Evolutionary conservation across 306 rosid genomes (phyloP), one percentile per base, ranked within the genome.

Genomic region (Gleditsia sinensis): DNA sequence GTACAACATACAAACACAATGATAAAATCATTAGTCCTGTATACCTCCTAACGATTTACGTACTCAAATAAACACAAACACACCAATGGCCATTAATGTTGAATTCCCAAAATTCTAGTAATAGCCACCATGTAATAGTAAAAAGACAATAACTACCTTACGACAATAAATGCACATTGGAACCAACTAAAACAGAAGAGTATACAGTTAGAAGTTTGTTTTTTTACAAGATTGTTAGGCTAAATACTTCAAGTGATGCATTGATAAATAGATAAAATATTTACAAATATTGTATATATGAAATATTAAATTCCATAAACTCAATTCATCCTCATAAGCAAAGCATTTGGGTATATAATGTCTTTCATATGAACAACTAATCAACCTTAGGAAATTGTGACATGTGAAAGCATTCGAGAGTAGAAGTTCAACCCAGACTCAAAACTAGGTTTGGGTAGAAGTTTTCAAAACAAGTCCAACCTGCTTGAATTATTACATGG

Each of bases 61-160:
- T 11, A 70, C 66, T 71, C 49, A 51, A 58, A 92, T 81, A 62
- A 92, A 70, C 59, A 95, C 87, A 75, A 89, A 21, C 33, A 87
- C 93, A 33, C 88, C 84, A 81, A 90, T 72, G 20, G 83, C 85
- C 75, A 92, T 73, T 73, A 90, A 71, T 32, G 84, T 60, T 49
- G 95, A 81, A 69, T 92, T 90, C 71, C 78, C 88, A 13, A 92
- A 83, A 80, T 64, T 82, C 66, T 70, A 74, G 78, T 85, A 79
- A 78, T 90, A 88, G 59, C 90, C 90, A 63, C 90, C 88, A 95
- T 92, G 82, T 75, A 78, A 49, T 21, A 71, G 46, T 40, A 76
- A n/a, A 48, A 40, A 27, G n/a, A n/a, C n/a, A n/a, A n/a, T n/a
- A n/a, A n/a, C n/a, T n/a, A n/a, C n/a, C n/a, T n/a, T n/a, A n/a